Evolutionary conservation across 73 alveolate genomes (phyloP).

Genomic region (Vitrella brassicaformis): DNA sequence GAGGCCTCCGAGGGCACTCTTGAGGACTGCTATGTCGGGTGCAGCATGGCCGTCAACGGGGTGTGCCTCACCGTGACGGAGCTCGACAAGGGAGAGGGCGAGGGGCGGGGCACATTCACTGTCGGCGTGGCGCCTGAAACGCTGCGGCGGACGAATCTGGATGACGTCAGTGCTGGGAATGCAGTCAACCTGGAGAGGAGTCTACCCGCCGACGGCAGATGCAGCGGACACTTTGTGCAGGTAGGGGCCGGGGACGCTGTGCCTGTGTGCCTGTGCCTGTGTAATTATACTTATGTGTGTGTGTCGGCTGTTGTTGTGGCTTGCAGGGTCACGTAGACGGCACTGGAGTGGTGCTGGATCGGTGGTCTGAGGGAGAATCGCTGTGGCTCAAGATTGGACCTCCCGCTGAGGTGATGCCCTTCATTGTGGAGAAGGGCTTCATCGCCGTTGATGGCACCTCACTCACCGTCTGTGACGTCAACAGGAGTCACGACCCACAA

Average conservation of each 20-base stretch:
- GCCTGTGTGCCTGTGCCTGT: too few species aligned
- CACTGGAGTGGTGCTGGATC: not conserved
- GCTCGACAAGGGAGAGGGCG: too few species aligned
- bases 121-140: not conserved
- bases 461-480: not conserved
- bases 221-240: not conserved
- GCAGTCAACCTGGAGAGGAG: not conserved
- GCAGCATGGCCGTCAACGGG: not conserved
- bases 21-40: not conserved
- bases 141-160: not conserved
- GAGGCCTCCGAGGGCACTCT: not conserved
- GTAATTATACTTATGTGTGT: too few species aligned
- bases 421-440: not conserved
- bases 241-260: too few species aligned
- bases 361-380: not conserved
- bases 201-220: not conserved
- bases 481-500: too few species aligned
- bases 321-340: not conserved
- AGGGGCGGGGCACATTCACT: not conserved
- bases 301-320: too few species aligned
- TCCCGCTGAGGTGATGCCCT: not conserved
- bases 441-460: not conserved
- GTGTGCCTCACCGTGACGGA: not conserved
- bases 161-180: not conserved
- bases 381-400: not conserved